Evolutionary conservation across 345 rosid species (phyloP).

Genomic region (Nephelium lappaceum): DNA sequence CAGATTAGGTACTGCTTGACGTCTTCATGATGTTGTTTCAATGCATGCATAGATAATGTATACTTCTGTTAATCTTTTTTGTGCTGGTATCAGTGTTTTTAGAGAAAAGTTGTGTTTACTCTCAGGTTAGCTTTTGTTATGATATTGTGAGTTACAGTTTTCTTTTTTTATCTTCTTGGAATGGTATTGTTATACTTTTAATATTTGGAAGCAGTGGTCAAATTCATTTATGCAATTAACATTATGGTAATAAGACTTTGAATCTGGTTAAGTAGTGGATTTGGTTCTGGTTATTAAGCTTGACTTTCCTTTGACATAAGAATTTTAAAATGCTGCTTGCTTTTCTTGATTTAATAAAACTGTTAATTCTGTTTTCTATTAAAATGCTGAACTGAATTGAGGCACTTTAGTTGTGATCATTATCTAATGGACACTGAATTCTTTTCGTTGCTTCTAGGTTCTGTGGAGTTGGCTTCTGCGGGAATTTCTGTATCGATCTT

Average conservation of each 20-base stretch:
- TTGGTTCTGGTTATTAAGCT: neutral
- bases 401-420: neutral
- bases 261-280: neutral
- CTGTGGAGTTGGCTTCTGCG: slow-evolving; percentile 87
- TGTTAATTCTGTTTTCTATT: neutral
- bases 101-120: neutral
- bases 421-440: neutral
- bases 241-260: neutral
- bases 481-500: slow-evolving; percentile 81
- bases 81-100: neutral
- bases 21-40: slow-evolving; percentile 1
- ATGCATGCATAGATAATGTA: neutral
- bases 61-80: neutral
- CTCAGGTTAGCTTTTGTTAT: neutral
- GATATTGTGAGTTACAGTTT: neutral
- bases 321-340: too few relatives aligned
- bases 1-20: slow-evolving; percentile 60
- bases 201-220: neutral
- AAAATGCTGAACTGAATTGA: neutral
- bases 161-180: neutral
- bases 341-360: too few relatives aligned
- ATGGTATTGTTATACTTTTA: neutral
- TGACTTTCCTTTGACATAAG: too few relatives aligned
- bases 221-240: neutral
- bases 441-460: slow-evolving; percentile 49